Evolutionary conservation across 805 yeast species (phyloP).

Genomic region (Komagataella phaffii): DNA sequence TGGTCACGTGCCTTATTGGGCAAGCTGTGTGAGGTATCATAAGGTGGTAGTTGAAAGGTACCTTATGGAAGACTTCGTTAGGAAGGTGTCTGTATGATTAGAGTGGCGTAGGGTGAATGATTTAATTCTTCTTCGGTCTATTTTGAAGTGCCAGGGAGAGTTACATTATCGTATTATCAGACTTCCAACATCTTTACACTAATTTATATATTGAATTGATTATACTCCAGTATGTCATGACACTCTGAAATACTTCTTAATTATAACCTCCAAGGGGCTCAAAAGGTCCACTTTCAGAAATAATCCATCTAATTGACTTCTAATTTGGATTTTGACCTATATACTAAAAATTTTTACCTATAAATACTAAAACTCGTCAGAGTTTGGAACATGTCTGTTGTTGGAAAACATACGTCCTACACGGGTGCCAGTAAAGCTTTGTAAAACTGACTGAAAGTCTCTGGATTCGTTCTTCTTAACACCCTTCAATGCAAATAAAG

Average conservation of each 20-base stretch:
- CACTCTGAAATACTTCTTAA: too few relatives aligned
- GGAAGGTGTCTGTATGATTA: too few relatives aligned
- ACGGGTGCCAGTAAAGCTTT: neutral
- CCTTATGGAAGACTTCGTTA: too few relatives aligned
- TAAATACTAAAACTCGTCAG: neutral
- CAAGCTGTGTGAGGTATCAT: neutral
- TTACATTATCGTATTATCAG: too few relatives aligned
- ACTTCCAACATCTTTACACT: too few relatives aligned
- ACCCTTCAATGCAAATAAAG: constrained; percentile 14
- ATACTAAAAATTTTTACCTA: neutral
- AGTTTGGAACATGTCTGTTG: neutral
- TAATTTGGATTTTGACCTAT: neutral
- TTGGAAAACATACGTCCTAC: neutral
- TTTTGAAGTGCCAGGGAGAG: too few relatives aligned
- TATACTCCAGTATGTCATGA: too few relatives aligned
- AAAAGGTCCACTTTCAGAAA: too few relatives aligned
- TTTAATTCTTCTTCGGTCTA: too few relatives aligned
- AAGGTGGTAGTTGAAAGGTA: neutral
- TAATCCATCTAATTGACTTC: neutral
- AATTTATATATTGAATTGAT: too few relatives aligned
- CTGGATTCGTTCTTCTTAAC: constrained; percentile 10
- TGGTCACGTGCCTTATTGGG: neutral
- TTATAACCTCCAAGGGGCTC: too few relatives aligned
- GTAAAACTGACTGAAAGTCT: constrained; percentile 1
- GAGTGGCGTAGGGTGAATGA: too few relatives aligned